Conservation (phyloP, 306 rosid genomes). For the Vigna nakashimae region DNA sequence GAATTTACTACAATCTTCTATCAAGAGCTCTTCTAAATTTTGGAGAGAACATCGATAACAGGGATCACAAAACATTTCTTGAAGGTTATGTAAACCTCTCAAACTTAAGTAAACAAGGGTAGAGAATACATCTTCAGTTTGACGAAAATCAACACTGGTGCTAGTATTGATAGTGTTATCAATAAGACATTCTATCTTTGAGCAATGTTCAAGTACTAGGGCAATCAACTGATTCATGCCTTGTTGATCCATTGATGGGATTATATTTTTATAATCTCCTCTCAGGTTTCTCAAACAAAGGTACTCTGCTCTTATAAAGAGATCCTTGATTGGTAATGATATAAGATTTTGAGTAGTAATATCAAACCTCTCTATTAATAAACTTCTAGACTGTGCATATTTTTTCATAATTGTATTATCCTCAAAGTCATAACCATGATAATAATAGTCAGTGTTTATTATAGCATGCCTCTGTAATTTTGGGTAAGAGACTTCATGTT, state of each 20-base stretch:
- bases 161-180: not conserved
- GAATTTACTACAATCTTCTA: constrained; percentile 1
- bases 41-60: constrained; percentile 13
- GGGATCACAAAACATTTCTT: not conserved
- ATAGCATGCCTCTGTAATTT: not conserved
- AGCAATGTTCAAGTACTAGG: not conserved
- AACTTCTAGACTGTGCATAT: not conserved
- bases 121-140: not conserved
- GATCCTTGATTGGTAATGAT: constrained; percentile 1
- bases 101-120: not conserved
- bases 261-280: constrained; percentile 32
- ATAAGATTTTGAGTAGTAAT: not conserved
- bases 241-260: constrained; percentile 33
- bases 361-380: not conserved
- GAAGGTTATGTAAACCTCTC: not conserved
- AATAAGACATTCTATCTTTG: constrained; percentile 14
- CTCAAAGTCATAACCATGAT: too few relatives aligned
- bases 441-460: not conserved
- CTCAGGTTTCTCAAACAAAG: not conserved
- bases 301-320: constrained; percentile 3
- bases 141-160: too few relatives aligned
- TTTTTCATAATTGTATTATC: too few relatives aligned
- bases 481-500: not conserved
- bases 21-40: constrained; percentile 16
- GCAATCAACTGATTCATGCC: constrained; percentile 33